A percentile compares a stretch with the other conserved stretches of the same genome.
phyloP scores from a whole-genome alignment of 768 basidiomycete genomes.

The Pisolithus microcarpus region DNA sequence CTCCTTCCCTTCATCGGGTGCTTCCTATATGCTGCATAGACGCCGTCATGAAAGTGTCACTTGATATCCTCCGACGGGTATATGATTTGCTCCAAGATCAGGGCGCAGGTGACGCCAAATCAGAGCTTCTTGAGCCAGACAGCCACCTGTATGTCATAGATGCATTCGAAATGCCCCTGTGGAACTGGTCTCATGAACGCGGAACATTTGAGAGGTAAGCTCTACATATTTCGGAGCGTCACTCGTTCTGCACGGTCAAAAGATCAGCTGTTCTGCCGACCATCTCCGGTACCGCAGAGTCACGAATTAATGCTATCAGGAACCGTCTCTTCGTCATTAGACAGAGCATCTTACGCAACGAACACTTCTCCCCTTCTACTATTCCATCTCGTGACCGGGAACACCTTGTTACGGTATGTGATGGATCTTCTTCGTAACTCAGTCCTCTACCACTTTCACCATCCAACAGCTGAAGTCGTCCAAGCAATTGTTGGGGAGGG shows the following conservation, averaged over 20 bases:
- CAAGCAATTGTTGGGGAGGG: slow-evolving; percentile 88
- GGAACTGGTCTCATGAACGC: slow-evolving; percentile 83
- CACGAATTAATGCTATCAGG: slow-evolving; percentile 69
- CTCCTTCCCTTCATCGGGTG: background rate
- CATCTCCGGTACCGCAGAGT: slow-evolving; percentile 78
- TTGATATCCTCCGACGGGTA: slow-evolving; percentile 59
- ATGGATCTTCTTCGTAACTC: slow-evolving; percentile 7
- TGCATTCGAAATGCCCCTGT: slow-evolving; percentile 93
- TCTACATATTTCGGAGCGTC: background rate
- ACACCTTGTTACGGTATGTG: slow-evolving; percentile 76
- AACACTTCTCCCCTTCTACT: slow-evolving; percentile 96
- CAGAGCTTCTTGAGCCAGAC: slow-evolving; percentile 69
- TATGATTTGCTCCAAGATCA: slow-evolving; percentile 70
- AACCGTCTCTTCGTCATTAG: slow-evolving; percentile 87
- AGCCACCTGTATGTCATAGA: slow-evolving; percentile 78
- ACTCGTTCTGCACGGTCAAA: slow-evolving; percentile 8
- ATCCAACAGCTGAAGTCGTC: slow-evolving; percentile 76
- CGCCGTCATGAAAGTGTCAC: slow-evolving; percentile 75
- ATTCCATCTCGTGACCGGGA: slow-evolving; percentile 83
- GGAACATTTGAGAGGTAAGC: slow-evolving; percentile 83
- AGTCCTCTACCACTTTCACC: slow-evolving; percentile 12
- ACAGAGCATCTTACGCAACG: slow-evolving; percentile 89
- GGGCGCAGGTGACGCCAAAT: slow-evolving; percentile 42
- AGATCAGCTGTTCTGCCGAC: slow-evolving; percentile 49
- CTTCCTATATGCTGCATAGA: slow-evolving; percentile 36